Evolutionary conservation across 352 stramenopile genomes (phyloP).

Genomic region (Elongisporangium senticosum): DNA sequence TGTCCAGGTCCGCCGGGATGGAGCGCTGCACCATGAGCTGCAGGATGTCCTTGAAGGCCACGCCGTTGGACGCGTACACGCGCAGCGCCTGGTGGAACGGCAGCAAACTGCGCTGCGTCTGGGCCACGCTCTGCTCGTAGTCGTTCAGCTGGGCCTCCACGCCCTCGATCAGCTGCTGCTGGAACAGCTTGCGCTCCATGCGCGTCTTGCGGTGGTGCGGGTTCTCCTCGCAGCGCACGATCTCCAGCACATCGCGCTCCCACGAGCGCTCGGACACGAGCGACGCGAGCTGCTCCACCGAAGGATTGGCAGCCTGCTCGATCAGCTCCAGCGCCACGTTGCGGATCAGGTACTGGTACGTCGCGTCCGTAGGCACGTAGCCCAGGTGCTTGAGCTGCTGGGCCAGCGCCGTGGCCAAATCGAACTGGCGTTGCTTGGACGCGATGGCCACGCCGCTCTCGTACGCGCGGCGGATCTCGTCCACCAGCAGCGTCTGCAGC

Average conservation of each 20-base stretch:
- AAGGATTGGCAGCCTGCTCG: constrained; percentile 14
- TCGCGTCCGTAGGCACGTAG: constrained; percentile 22
- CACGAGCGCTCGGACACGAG: constrained; percentile 16
- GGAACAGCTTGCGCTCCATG: constrained; percentile 42
- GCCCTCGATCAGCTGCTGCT: constrained; percentile 28
- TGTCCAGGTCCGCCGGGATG: constrained; percentile 46
- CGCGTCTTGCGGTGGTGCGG: constrained; percentile 56
- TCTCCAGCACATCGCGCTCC: constrained; percentile 49
- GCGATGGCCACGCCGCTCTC: constrained; percentile 65
- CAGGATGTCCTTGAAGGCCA: constrained; percentile 52
- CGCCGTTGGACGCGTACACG: constrained; percentile 45
- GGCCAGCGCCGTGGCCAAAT: constrained; percentile 29
- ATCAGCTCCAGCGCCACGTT: constrained; percentile 48
- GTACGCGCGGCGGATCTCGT: constrained; percentile 42
- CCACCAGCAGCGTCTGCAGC: constrained; percentile 5
- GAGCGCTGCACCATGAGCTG: constrained; percentile 48
- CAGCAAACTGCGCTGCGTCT: constrained; percentile 13
- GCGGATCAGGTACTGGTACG: constrained; percentile 46
- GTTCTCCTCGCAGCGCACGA: constrained; percentile 47
- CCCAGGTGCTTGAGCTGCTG: constrained; percentile 44
- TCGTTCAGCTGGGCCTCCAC: constrained; percentile 37
- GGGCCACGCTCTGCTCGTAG: constrained; percentile 30
- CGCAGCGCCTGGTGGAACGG: constrained; percentile 64
- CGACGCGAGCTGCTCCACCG: constrained; percentile 20
- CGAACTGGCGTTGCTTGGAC: constrained; percentile 66